Base-by-base conservation (phyloP, 352 stramenopile species). In the Phytophthora pseudosyringae region DNA sequence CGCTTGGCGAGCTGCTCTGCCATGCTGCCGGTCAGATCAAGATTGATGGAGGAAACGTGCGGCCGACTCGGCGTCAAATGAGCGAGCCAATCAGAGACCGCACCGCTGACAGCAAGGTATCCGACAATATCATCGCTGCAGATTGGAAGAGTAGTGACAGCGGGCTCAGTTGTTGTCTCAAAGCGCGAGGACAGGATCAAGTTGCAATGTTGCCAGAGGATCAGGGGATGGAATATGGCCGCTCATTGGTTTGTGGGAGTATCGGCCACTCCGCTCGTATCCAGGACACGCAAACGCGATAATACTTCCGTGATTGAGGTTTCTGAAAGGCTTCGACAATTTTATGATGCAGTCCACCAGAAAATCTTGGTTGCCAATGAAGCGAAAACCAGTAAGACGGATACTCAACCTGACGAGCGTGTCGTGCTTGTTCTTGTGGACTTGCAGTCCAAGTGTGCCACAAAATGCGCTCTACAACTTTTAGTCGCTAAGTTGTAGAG, bases 1-100 rank as follows among this genome's bases (percentile, higher is more conserved):
- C 86, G 86, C 31, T 53, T 60, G 35, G 84, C 75, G 48, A 93
- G 78, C 35, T 83, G 69, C 21, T 92, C 76, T 18, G 80, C 68
- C 83, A 90, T 92, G 32, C 3, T 57, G 38, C 15, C 28, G 18
- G 36, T 47, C 11, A 39, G 49, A 65, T 48, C 45, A 54, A 54
- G 45, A 52, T 72, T 67, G 51, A 43, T 50, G 45, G 28, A 2
- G 33, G 25, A 36, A 67, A 67, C n/a, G 58, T 54, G 41, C 7
- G 35, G 46, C 28, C 7, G 16, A 47, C 3, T 35, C 1, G 38
- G 16, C 7, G 59, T 68, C 62, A 46, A 59, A 59, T n/a, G 32
- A 54, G 26, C 11, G 29, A 18, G 18, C 61, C 61, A 69, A 69
- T 69, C 54, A 69, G 31, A 45, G 25, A 26, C 3, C 38, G 54